Base-by-base conservation (phyloP, 2,329 filamentous ascomycete genomes). In the Trichoderma sp. region DNA sequence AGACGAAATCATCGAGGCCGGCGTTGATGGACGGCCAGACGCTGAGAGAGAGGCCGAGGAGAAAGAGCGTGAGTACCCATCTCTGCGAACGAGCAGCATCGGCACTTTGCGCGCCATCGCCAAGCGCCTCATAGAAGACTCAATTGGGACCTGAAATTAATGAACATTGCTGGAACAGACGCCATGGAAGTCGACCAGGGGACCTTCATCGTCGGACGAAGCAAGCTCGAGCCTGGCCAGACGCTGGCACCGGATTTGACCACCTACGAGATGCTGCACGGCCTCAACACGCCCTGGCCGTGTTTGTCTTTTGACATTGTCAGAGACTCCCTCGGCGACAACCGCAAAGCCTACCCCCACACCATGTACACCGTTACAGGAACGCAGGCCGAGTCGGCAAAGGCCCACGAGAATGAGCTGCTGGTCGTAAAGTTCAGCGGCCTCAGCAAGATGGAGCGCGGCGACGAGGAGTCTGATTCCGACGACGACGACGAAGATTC, bases 181-280 rank as follows among this genome's bases (percentile, higher is more conserved):
- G 92, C 90, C 61, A 98, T 97, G 94, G 92, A 97, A 55, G 88
- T 97, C 64, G 95, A 98, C 81, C 92, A 95, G 77, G 91, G 92
- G 79, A 97, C 94, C 52, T 99, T 98, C 81, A 97, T 99, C 76
- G 94, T 97, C 73, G 96, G 96, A 72, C 89, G 96, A 76, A 93
- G 94, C 80, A 95, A 96, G 83, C 87, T 98, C 72, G 93, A 93
- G 72, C 90, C 93, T 14, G 95, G 94, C 75, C 94, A 98, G 84
- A 94, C 93, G 5, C 87, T 99, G 68, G 89, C 94, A 4, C 95
- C 96, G 16, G 96, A 99, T 81, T 86, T 92, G 70, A 93, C 92
- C n/a, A 95, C 95, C 6, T 99, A 99, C 83, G 92, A 97, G 79
- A 96, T 99, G 94, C 89, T 99, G 70, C 96, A 99, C 84, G 93